Percentiles rank a stretch among this genome's conserved stretches.
Conservation (phyloP, 306 rosid genomes). For the Pyrus communis region DNA sequence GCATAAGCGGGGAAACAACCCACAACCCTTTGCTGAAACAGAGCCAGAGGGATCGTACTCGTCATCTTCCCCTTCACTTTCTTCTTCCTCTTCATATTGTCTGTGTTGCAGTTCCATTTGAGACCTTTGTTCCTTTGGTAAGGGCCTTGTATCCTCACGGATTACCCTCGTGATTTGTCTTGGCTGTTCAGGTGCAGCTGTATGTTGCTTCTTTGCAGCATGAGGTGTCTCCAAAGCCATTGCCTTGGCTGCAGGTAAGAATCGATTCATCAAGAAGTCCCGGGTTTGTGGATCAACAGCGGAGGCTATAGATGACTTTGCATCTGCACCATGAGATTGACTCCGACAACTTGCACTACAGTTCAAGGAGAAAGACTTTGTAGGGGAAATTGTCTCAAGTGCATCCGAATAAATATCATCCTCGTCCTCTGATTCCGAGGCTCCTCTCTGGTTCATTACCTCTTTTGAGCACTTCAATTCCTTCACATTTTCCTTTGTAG, state of each 20-base stretch:
- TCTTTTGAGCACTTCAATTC: conserved; percentile 27
- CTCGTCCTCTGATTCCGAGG: conserved; percentile 26
- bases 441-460: conserved; percentile 24
- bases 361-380: conserved; percentile 59
- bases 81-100: conserved; percentile 42
- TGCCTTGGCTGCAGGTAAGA: conserved; percentile 96
- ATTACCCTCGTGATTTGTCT: conserved; percentile 40
- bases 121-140: conserved; percentile 25
- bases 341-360: conserved; percentile 67
- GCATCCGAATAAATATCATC: conserved; percentile 65
- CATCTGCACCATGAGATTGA: conserved; percentile 39
- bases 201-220: conserved; percentile 49
- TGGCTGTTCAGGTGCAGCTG: conserved; percentile 43
- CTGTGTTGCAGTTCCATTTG: conserved; percentile 33
- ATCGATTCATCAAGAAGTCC: conserved; percentile 91
- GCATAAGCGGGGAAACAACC: conserved; percentile 52
- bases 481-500: conserved; percentile 14
- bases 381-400: conserved; percentile 42
- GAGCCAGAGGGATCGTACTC: conserved; percentile 34
- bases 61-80: conserved; percentile 50
- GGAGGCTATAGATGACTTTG: conserved; percentile 44
- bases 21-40: conserved; percentile 67
- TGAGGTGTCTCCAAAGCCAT: conserved; percentile 70
- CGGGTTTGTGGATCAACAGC: conserved; percentile 58
- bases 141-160: conserved; percentile 37